phyloP scores from a whole-genome alignment of 2,329 filamentous ascomycete species.

The Fusarium acutatum region DNA sequence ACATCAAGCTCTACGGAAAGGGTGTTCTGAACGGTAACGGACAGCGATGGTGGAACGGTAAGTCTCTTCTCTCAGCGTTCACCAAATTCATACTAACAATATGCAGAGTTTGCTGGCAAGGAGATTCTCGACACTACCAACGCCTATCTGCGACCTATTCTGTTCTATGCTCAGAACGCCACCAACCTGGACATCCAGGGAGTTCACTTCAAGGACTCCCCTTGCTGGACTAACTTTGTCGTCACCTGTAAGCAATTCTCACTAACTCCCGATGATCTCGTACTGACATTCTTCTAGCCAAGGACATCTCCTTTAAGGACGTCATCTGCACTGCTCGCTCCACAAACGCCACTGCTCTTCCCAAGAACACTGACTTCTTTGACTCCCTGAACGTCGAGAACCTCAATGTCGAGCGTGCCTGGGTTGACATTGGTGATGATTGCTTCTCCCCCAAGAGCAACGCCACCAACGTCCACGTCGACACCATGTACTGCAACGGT shows the following conservation, averaged over 20 bases:
- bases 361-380: conserved; percentile 41
- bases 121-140: conserved; percentile 36
- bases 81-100: neutral
- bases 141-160: conserved; percentile 33
- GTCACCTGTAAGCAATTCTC: conserved; percentile 21
- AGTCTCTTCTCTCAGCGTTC: fast-evolving
- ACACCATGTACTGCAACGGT: conserved; percentile 40
- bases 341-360: conserved; percentile 32
- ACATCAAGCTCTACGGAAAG: conserved; percentile 37
- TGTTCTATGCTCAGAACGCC: conserved; percentile 40
- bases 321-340: conserved; percentile 38
- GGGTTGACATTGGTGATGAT: conserved; percentile 39
- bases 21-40: conserved; percentile 37
- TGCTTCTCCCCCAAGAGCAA: conserved; percentile 41
- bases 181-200: conserved; percentile 34
- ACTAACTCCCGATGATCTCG: fast-evolving
- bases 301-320: conserved; percentile 36
- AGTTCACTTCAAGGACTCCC: conserved; percentile 39
- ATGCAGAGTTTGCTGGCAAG: conserved; percentile 28
- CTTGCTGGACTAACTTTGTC: conserved; percentile 40
- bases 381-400: conserved; percentile 35
- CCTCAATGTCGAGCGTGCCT: conserved; percentile 32
- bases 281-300: conserved; percentile 4
- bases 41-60: conserved; percentile 39
- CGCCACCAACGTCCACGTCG: conserved; percentile 32